phyloP scores from a whole-genome alignment of 2,329 filamentous ascomycete species.

The Metarhizium rileyi region DNA sequence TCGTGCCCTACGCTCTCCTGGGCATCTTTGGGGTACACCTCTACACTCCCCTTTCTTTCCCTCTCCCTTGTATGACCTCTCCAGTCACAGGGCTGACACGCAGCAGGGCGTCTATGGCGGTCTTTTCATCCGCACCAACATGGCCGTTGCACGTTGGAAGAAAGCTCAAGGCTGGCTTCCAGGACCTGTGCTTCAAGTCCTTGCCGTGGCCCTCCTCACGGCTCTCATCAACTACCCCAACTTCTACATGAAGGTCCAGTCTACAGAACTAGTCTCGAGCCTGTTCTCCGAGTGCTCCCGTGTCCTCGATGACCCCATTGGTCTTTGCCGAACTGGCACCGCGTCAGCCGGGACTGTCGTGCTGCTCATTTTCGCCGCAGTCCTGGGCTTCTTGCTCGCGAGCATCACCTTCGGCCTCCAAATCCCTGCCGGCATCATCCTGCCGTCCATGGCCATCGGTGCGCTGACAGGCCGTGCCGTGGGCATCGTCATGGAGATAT shows the following conservation, averaged over 20 bases:
- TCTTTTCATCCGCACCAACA: conserved; percentile 90
- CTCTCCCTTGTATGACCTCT: not conserved
- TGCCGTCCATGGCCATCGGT: conserved; percentile 93
- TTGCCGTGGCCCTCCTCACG: conserved; percentile 68
- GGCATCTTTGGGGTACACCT: conserved; percentile 63
- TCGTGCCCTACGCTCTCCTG: conserved; percentile 77
- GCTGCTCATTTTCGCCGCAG: conserved; percentile 69
- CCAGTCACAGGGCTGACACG: conserved; percentile 9
- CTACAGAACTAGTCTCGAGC: conserved; percentile 81
- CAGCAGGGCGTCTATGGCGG: conserved; percentile 77
- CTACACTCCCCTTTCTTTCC: not conserved
- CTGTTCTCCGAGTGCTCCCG: conserved; percentile 86
- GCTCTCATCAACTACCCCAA: conserved; percentile 92
- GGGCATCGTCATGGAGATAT: conserved; percentile 81
- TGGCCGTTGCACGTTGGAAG: conserved; percentile 75
- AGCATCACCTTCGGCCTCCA: conserved; percentile 87
- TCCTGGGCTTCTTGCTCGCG: conserved; percentile 77
- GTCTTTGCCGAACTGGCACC: conserved; percentile 79
- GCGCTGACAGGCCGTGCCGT: conserved; percentile 82
- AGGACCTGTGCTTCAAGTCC: conserved; percentile 69
- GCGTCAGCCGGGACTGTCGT: conserved; percentile 76
- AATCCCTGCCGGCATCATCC: conserved; percentile 88
- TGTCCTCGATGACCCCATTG: conserved; percentile 75
- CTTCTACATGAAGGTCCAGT: conserved; percentile 89
- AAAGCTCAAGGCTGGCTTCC: conserved; percentile 56